These are phyloP conservation scores for Pichia sp. DNA, from an alignment of 1,139 yeast species.

Conservation along the genomic window DNA sequence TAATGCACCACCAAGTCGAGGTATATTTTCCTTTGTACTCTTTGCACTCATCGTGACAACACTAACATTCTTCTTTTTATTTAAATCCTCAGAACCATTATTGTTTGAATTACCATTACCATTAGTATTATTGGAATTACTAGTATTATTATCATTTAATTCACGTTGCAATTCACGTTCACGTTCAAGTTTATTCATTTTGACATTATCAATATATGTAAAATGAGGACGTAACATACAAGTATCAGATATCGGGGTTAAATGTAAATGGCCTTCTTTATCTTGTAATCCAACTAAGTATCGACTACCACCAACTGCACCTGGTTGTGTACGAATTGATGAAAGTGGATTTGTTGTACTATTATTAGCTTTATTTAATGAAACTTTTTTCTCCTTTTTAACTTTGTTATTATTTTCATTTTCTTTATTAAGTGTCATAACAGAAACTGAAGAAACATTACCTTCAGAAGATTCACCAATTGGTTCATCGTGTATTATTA, in stretches of 20 bases:
- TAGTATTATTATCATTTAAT: constrained; percentile 27
- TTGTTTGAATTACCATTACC: neutral
- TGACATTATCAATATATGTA: constrained; percentile 56
- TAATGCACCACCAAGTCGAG: constrained; percentile 73
- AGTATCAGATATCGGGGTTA: constrained; percentile 60
- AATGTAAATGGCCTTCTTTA: constrained; percentile 47
- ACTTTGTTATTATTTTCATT: neutral
- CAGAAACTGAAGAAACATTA: constrained; percentile 4
- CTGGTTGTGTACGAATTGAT: constrained; percentile 18
- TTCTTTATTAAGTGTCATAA: neutral
- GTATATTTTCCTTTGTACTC: constrained; percentile 49
- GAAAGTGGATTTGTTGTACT: constrained; percentile 1
- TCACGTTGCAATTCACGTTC: constrained; percentile 35
- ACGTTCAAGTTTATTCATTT: constrained; percentile 32
- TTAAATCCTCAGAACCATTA: neutral
- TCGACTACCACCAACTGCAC: constrained; percentile 19
- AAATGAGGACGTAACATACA: constrained; percentile 81
- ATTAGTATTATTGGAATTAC: constrained; percentile 26
- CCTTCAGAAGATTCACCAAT: constrained; percentile 6
- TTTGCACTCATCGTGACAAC: constrained; percentile 76
- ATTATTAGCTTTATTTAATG: neutral
- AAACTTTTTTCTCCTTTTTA: neutral
- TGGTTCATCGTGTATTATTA: constrained; percentile 43
- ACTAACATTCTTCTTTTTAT: constrained; percentile 37
- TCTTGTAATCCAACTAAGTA: constrained; percentile 14